Base-by-base conservation (phyloP, 352 stramenopile genomes). In the Pythium aristosporum region DNA sequence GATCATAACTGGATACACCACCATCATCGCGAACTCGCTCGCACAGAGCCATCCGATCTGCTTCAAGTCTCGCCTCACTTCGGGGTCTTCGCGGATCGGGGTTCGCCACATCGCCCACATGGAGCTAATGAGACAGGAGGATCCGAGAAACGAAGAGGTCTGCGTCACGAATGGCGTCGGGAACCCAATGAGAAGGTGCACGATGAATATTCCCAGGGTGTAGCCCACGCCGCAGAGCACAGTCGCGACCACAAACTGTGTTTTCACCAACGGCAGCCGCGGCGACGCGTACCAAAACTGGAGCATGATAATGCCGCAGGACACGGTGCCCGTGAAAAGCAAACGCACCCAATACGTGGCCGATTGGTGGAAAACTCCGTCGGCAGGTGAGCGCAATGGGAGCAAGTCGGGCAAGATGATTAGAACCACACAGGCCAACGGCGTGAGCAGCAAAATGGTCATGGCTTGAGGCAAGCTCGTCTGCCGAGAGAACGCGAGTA, bases 1-100 rank as follows among this genome's bases (percentile, higher is more conserved):
- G 55, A 43, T 58, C 47, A 67, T 50, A 1, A 68, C 2, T 1
- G 63, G 53, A 43, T 69, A 71, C 20, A 69, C 6, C 48, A 66
- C n/a, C 12, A 62, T 42, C 52, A 62, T 56, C 16, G 47, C 16
- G 2, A 56, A 5, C 21, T 60, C 39, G 32, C 25, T 48, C 16
- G 60, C 36, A 13, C n/a, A 58, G 18, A 52, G 23, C 23, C 36
- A 53, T 16, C 46, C 6, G 16, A 23, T 41, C 4, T 28, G 49
- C 18, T 32, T 13, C 11, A 64, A 34, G 28, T 66, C 49, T n/a
- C 10, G 9, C 18, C 25, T 16, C 5, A 42, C 25, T 8, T 60
- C 15, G 5, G 8, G 9, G 42, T 55, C 32, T 16, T 25, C 10
- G 6, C 30, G 60, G 20, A 61, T 11, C n/a, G 42, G 20, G 2